A percentile compares a stretch with the other conserved stretches of the same genome.
Conservation (phyloP, 345 rosid species). For the Populus nigra region DNA sequence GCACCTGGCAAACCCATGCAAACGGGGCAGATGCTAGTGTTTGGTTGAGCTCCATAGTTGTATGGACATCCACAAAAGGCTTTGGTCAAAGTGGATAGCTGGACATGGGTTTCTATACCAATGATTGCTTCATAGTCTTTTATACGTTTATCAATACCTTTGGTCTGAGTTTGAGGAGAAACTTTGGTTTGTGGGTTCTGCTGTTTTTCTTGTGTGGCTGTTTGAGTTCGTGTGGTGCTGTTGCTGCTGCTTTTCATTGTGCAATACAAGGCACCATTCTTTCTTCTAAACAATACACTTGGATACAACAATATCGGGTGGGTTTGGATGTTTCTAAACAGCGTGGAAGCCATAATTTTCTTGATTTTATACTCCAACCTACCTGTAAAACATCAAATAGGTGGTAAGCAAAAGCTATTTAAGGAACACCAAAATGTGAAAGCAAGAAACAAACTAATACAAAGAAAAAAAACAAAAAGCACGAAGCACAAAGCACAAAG, state of each 20-base stretch:
- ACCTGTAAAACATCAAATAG: conserved; percentile 39
- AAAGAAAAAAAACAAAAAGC: neutral
- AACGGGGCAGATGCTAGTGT: conserved; percentile 72
- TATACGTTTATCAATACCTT: conserved; percentile 46
- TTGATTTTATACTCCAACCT: conserved; percentile 2
- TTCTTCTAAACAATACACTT: conserved; percentile 46
- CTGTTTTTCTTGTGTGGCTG: conserved; percentile 55
- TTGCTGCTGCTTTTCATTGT: conserved; percentile 39
- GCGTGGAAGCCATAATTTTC: conserved; percentile 56
- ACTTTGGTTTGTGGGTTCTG: conserved; percentile 36
- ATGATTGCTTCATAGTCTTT: conserved; percentile 77
- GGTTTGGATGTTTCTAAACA: conserved; percentile 54
- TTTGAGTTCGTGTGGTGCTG: conserved; percentile 31
- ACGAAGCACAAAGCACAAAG: neutral
- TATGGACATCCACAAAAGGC: conserved; percentile 89
- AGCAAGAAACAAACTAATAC: neutral
- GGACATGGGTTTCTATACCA: conserved; percentile 96
- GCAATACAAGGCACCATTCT: conserved; percentile 34
- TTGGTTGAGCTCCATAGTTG: conserved; percentile 73
- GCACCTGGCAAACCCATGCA: conserved; percentile 99
- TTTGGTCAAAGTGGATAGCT: conserved; percentile 79
- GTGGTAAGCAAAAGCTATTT: conserved; percentile 15
- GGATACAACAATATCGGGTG: conserved; percentile 45
- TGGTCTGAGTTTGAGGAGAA: conserved; percentile 42
- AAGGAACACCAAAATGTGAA: neutral